A percentile compares a stretch with the other conserved stretches of the same genome.
Evolutionary conservation across 345 rosid genomes (phyloP).

Genomic region (Eucalyptus fibrosa): DNA sequence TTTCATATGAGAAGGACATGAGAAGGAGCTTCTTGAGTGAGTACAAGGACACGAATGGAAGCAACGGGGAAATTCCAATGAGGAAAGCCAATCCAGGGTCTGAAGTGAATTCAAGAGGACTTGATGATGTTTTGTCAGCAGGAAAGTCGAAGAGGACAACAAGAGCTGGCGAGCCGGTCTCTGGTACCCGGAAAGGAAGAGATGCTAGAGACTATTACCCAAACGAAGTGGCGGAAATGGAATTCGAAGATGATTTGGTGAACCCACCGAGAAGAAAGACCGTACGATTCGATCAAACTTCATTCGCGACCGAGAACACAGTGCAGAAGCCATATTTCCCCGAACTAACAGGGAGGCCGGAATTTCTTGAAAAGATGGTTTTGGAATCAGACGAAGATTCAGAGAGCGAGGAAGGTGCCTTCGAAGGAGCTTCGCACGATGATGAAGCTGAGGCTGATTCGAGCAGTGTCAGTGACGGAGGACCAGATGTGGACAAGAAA

Average conservation of each 20-base stretch:
- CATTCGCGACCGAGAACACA: not conserved
- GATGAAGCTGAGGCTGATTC: conserved; percentile 11
- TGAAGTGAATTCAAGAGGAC: not conserved
- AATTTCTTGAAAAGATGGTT: conserved; percentile 8
- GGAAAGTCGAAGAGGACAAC: not conserved
- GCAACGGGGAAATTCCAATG: not conserved
- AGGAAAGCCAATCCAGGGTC: not conserved
- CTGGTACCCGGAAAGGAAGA: not conserved
- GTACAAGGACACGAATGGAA: not conserved
- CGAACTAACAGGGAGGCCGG: not conserved
- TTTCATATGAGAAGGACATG: conserved; percentile 1
- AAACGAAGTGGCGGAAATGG: not conserved
- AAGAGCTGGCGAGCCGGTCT: conserved; percentile 1
- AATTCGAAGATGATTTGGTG: not conserved
- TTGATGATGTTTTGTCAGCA: not conserved
- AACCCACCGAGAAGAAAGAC: not conserved
- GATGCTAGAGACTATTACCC: not conserved
- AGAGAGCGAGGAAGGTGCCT: conserved; percentile 2
- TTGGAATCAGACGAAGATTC: conserved; percentile 7
- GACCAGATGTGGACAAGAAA: conserved; percentile 87
- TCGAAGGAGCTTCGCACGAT: not conserved
- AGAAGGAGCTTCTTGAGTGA: conserved; percentile 6
- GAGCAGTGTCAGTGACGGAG: conserved; percentile 20
- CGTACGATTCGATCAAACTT: conserved; percentile 2
- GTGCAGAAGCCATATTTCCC: not conserved